These are phyloP conservation scores for Graphilbum fragrans DNA, from an alignment of 2,329 filamentous ascomycete species.

Conservation along the genomic window DNA sequence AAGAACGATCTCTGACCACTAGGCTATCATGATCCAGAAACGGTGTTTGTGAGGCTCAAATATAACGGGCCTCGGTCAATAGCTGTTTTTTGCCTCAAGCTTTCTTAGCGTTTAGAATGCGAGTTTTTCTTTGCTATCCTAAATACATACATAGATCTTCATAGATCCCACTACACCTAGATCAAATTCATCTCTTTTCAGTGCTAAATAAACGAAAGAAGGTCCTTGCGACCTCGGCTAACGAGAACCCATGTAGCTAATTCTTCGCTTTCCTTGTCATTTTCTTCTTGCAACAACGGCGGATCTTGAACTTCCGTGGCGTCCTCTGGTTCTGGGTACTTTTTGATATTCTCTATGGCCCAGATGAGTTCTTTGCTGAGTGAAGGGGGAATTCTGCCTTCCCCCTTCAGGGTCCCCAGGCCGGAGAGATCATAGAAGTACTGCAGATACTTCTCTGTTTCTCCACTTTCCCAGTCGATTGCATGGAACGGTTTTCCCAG, in stretches of 20 bases:
- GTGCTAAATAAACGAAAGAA: neutral
- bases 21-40: no score
- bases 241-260: neutral
- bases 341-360: slow-evolving; percentile 34
- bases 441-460: slow-evolving; percentile 34
- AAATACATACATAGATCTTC: no score
- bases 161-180: no score
- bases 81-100: no score
- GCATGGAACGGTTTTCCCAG: slow-evolving; percentile 37
- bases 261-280: neutral
- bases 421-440: slow-evolving; percentile 36
- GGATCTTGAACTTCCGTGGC: neutral
- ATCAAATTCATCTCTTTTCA: no score
- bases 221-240: neutral
- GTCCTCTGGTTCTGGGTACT: slow-evolving; percentile 24
- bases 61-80: no score
- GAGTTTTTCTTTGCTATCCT: no score
- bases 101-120: no score
- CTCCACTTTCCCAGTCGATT: slow-evolving; percentile 36
- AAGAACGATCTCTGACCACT: no score
- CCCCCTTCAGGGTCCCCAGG: slow-evolving; percentile 30
- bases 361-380: slow-evolving; percentile 18
- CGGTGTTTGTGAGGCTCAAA: no score
- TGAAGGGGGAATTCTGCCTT: slow-evolving; percentile 30
- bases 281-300: neutral